Conservation (phyloP, 257 asterid genomes). For the Forsythia viridissima region DNA sequence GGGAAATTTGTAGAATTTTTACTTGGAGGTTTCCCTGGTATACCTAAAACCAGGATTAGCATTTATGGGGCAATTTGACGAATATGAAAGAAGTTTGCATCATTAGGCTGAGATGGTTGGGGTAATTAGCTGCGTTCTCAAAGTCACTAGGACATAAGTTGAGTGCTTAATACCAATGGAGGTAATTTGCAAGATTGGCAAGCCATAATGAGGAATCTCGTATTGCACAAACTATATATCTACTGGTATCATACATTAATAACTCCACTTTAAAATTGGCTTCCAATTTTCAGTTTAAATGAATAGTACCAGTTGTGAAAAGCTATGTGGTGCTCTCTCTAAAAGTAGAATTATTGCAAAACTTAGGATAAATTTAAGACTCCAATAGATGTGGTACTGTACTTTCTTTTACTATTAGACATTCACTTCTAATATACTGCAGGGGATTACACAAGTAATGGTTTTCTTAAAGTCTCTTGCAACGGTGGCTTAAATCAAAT, state of each 20-base stretch:
- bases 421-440: conserved; percentile 12
- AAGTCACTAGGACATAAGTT: background rate
- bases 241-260: background rate
- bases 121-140: background rate
- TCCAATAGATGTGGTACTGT: background rate
- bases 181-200: background rate
- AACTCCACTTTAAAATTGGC: background rate
- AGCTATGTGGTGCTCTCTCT: background rate
- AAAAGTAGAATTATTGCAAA: background rate
- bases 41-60: background rate
- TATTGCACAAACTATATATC: background rate
- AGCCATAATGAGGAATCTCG: background rate
- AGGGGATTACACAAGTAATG: conserved; percentile 87
- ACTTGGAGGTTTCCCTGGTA: no score
- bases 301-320: background rate
- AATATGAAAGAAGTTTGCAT: background rate
- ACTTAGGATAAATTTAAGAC: background rate
- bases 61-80: background rate
- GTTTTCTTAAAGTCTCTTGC: conserved; percentile 85
- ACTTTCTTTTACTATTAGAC: background rate
- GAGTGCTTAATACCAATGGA: background rate
- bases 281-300: background rate
- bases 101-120: background rate
- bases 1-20: background rate
- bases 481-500: conserved; percentile 97